A percentile compares a stretch with the other conserved stretches of the same genome.
Conservation (phyloP, 805 yeast genomes). For the Teunomyces pallodes region DNA sequence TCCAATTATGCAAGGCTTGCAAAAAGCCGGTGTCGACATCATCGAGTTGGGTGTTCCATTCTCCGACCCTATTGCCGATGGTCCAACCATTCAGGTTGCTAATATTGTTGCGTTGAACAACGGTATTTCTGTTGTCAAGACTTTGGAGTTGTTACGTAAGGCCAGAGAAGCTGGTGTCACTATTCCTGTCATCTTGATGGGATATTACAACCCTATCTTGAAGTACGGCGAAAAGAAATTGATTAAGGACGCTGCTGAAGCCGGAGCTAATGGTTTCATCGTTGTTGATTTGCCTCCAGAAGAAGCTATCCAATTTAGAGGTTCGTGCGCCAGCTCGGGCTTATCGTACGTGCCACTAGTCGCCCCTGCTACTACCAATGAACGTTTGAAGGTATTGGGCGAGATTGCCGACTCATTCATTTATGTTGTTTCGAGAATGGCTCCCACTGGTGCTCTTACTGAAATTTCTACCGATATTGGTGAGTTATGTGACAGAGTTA, state of each 20-base stretch:
- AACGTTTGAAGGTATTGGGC: conserved; percentile 73
- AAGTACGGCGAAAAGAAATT: conserved; percentile 85
- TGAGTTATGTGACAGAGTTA: conserved; percentile 69
- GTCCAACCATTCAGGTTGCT: conserved; percentile 92
- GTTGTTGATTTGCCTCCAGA: conserved; percentile 97
- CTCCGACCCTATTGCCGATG: conserved; percentile 98
- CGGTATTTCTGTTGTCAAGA: conserved; percentile 68
- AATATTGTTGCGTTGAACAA: conserved; percentile 80
- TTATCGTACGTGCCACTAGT: conserved; percentile 88
- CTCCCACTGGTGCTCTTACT: conserved; percentile 88
- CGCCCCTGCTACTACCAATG: conserved; percentile 95
- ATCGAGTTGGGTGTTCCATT: conserved; percentile 96
- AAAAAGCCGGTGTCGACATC: conserved; percentile 92
- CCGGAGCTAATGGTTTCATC: conserved; percentile 94
- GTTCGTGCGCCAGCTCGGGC: conserved; percentile 62
- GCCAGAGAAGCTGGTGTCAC: conserved; percentile 85
- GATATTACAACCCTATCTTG: conserved; percentile 93
- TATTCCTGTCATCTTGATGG: conserved; percentile 91
- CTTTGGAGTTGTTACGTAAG: conserved; percentile 65
- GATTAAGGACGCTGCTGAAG: conserved; percentile 72
- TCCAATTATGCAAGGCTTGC: conserved; percentile 82
- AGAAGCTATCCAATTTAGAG: conserved; percentile 87
- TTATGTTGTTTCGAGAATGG: conserved; percentile 97
- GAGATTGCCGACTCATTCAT: conserved; percentile 92
- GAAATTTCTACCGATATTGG: conserved; percentile 62